Percentiles rank a stretch among this genome's conserved stretches.
Conservation (phyloP, 225 moss, liverwort and hornwort species). For the Sphagnum tenellum region DNA sequence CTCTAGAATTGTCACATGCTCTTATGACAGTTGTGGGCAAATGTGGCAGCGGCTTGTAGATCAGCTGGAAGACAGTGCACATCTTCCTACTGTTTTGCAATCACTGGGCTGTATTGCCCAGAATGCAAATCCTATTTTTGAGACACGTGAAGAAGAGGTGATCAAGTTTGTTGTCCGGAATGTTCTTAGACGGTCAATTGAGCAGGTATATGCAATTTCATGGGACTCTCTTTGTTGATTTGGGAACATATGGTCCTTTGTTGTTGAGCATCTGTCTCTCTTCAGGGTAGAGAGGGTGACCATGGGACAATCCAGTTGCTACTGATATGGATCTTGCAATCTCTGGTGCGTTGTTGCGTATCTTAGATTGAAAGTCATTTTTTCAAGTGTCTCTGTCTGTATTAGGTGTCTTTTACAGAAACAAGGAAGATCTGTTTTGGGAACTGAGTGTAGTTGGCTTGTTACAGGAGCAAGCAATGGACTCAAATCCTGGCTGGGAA, state of each 20-base stretch:
- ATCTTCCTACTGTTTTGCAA: constrained; percentile 92
- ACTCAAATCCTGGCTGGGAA: constrained; percentile 49
- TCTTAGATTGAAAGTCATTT: no score
- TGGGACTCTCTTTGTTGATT: no score
- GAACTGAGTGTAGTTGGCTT: not conserved
- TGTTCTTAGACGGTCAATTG: constrained; percentile 67
- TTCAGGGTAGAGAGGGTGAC: no score
- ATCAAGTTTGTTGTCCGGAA: constrained; percentile 85
- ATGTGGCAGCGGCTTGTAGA: constrained; percentile 85
- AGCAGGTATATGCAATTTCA: constrained; percentile 18
- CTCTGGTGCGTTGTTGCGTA: no score
- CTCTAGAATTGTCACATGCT: not conserved
- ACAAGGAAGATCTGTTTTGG: no score
- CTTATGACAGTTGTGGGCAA: not conserved
- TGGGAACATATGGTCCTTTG: no score
- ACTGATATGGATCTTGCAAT: no score
- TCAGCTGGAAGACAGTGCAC: constrained; percentile 74
- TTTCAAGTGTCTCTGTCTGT: no score
- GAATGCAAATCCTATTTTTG: constrained; percentile 91
- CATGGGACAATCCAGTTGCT: no score
- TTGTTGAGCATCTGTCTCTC: no score
- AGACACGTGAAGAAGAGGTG: constrained; percentile 91
- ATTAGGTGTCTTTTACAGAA: no score
- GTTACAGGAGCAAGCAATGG: constrained; percentile 51
- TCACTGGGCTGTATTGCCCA: constrained; percentile 96